phyloP scores from a whole-genome alignment of 441 rosid genomes.

The Populus trichocarpa region DNA sequence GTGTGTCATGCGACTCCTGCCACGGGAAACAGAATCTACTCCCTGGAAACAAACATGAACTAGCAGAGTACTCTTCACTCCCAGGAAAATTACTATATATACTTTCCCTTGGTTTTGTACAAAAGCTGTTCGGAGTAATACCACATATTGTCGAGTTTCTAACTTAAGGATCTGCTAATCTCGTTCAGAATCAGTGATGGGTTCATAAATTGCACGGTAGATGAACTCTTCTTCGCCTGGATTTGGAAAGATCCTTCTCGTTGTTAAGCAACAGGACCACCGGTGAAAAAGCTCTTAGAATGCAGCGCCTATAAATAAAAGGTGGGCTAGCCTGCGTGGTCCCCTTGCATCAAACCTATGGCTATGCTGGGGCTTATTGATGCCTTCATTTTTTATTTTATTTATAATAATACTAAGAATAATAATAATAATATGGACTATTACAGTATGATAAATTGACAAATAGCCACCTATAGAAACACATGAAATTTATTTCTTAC shows the following conservation, averaged over 20 bases:
- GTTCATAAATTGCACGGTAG: no score
- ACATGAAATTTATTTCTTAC: background rate
- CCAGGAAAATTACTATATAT: no score
- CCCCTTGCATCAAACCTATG: background rate
- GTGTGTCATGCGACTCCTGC: background rate
- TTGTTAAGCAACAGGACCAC: background rate
- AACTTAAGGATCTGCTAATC: background rate
- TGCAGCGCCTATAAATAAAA: background rate
- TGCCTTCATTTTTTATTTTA: background rate
- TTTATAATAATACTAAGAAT: no score
- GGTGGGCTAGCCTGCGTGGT: background rate
- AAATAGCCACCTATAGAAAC: background rate
- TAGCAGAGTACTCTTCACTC: no score
- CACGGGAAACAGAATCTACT: background rate
- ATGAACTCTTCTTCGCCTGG: background rate
- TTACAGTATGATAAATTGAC: background rate
- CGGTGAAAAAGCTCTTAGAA: no score
- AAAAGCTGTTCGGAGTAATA: no score
- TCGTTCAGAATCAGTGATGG: background rate
- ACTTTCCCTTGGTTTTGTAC: no score
- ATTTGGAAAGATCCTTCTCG: background rate
- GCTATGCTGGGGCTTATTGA: background rate
- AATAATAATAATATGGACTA: no score
- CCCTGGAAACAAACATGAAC: background rate
- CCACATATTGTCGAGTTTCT: background rate